These are phyloP conservation scores for Exophiala phaeomuriformis DNA, from an alignment of 2,329 filamentous ascomycete species.

Conservation along the genomic window DNA sequence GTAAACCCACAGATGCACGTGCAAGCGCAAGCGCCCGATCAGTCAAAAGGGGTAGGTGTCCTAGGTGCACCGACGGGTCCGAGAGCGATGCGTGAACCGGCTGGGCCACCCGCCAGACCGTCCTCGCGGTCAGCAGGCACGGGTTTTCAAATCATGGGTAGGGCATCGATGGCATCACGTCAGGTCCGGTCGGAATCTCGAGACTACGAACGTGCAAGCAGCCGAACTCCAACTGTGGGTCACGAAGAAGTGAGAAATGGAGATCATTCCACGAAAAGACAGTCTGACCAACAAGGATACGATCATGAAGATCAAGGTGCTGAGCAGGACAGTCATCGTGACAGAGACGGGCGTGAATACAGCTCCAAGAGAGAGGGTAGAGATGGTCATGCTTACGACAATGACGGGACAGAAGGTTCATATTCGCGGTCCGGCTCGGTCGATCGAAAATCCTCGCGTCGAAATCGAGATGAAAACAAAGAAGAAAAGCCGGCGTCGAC, in stretches of 20 bases:
- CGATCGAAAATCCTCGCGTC: slow-evolving; percentile 49
- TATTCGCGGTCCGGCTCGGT: slow-evolving; percentile 57
- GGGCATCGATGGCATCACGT: slow-evolving; percentile 20
- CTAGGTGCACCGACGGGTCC: slow-evolving; percentile 79
- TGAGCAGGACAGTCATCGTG: slow-evolving; percentile 21
- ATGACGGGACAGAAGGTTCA: slow-evolving; percentile 40
- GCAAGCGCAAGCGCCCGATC: slow-evolving; percentile 29
- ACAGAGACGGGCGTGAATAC: slow-evolving; percentile 23
- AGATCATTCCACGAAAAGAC: slow-evolving; percentile 12
- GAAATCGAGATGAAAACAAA: slow-evolving; percentile 52
- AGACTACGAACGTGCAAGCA: slow-evolving; percentile 13
- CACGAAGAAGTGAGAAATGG: slow-evolving; percentile 41
- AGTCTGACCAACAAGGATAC: slow-evolving; percentile 14
- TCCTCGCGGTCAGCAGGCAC: slow-evolving; percentile 15
- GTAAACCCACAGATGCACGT: slow-evolving; percentile 25
- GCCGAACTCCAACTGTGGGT: slow-evolving; percentile 10
- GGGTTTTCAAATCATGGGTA: slow-evolving; percentile 27
- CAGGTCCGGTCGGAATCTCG: slow-evolving; percentile 14
- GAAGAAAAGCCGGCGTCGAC: slow-evolving; percentile 34
- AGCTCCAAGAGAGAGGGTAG: slow-evolving; percentile 37
- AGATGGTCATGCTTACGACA: slow-evolving; percentile 45
- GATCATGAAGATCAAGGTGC: slow-evolving; percentile 7
- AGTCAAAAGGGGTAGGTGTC: slow-evolving; percentile 51
- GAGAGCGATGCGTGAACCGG: slow-evolving; percentile 68
- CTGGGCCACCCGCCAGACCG: slow-evolving; percentile 15